These are phyloP conservation scores for Aspergillus hiratsukae DNA, from an alignment of 2,329 filamentous ascomycete genomes.

Conservation along the genomic window DNA sequence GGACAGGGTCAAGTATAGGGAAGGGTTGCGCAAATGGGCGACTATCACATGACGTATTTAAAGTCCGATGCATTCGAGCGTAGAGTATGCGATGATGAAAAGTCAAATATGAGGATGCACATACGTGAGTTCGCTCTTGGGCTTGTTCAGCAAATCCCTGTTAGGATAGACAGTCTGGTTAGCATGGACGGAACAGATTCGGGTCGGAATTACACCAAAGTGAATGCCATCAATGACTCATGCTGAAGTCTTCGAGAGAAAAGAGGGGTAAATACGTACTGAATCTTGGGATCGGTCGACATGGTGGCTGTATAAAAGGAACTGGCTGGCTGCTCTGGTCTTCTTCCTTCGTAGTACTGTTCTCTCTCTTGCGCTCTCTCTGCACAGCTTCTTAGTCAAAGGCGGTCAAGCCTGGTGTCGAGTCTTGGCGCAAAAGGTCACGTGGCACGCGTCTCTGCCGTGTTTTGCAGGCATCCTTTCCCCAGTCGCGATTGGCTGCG, in stretches of 20 bases:
- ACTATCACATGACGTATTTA: slow-evolving; percentile 4
- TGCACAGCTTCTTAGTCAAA: background rate
- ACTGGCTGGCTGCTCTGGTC: slow-evolving; percentile 3
- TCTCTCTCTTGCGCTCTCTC: background rate
- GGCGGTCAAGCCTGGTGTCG: background rate
- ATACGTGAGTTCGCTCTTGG: slow-evolving; percentile 86
- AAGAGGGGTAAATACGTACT: slow-evolving; percentile 48
- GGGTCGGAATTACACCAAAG: background rate
- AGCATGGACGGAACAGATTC: slow-evolving; percentile 7
- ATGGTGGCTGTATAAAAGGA: slow-evolving; percentile 44
- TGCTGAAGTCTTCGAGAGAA: slow-evolving; percentile 10
- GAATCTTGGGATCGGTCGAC: slow-evolving; percentile 64
- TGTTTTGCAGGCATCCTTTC: slow-evolving; percentile 18
- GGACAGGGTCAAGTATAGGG: background rate
- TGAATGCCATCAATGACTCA: slow-evolving; percentile 17
- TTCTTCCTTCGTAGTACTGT: background rate
- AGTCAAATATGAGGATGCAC: slow-evolving; percentile 32
- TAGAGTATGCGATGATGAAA: slow-evolving; percentile 8
- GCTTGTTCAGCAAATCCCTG: slow-evolving; percentile 85
- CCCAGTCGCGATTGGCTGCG: slow-evolving; percentile 32
- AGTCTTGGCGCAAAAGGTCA: slow-evolving; percentile 17
- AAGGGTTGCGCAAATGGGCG: background rate
- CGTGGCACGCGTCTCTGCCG: slow-evolving; percentile 26
- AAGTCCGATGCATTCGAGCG: background rate
- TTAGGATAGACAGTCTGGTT: slow-evolving; percentile 26